A percentile compares a stretch with the other conserved stretches of the same genome.
phyloP scores from a whole-genome alignment of 208 protist species.

The Herpetomonas tarakana region DNA sequence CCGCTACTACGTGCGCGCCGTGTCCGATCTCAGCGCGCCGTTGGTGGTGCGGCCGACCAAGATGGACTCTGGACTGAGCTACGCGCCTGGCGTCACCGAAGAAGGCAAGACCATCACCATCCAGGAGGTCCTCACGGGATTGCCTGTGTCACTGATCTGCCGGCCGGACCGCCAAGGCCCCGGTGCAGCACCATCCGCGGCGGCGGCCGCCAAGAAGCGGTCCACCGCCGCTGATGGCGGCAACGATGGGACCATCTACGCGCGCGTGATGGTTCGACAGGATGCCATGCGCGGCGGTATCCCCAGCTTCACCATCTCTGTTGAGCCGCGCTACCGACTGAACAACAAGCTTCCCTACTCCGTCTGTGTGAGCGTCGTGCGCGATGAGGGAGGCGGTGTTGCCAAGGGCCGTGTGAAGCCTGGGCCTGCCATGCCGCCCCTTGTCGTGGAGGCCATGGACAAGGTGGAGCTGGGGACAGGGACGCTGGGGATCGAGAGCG shows the following conservation, averaged over 20 bases:
- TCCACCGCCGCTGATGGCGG: background rate
- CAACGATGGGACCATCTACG: background rate
- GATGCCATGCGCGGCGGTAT: constrained; percentile 63
- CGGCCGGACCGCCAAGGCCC: background rate
- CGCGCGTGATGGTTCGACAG: constrained; percentile 41
- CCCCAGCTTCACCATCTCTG: constrained; percentile 56
- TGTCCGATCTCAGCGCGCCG: constrained; percentile 31
- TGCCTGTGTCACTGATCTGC: constrained; percentile 30
- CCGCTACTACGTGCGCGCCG: constrained; percentile 51
- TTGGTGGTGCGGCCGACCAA: constrained; percentile 46
- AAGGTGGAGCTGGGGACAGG: constrained; percentile 34
- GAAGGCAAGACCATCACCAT: constrained; percentile 22
- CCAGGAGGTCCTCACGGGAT: constrained; percentile 37
- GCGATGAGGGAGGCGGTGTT: constrained; percentile 15
- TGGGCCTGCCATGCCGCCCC: constrained; percentile 11
- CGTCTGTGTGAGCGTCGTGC: constrained; percentile 36
- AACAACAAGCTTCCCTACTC: constrained; percentile 73
- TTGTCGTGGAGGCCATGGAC: constrained; percentile 39
- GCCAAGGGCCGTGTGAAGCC: constrained; percentile 15
- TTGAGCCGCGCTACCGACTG: constrained; percentile 61
- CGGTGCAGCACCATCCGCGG: no score
- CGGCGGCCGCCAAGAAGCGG: background rate
- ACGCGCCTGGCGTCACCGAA: background rate
- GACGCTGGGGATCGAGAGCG: constrained; percentile 22
- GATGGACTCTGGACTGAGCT: background rate